Evolutionary conservation across 2,329 filamentous ascomycete species (phyloP), one percentile per base, ranked within the genome.

Genomic region (Uncinocarpus reesii): DNA sequence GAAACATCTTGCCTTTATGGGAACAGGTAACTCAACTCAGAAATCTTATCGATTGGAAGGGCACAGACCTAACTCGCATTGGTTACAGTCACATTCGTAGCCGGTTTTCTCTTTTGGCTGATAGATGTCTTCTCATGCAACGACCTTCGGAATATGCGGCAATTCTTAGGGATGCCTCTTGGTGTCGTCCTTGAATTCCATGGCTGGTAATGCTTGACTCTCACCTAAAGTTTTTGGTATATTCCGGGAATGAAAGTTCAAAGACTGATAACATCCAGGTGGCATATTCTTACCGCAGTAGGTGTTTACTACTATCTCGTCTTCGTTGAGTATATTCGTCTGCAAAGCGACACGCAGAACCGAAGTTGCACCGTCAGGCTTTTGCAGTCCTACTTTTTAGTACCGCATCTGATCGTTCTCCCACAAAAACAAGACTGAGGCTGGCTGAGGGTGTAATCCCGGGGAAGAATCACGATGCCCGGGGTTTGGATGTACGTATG

Each of bases 301-400:
- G 40, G 40, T 3, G 40, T 42, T 11, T 42, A 42, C n/a, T 42
- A 42, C 40, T 42, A 42, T 31, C 40, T 42, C 16, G 32, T 42
- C 7, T 42, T 42, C 8, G 40, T 42, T 10, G 40, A 42, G n/a
- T 42, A 42, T 7, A 42, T 42, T 20, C 40, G 40, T 31, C 32
- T 32, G 21, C 40, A 42, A 13, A 32, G 7, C 11, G 40, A 32
- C 40, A 13, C 16, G 16, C 7, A 4, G 8, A 10, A n/a, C n/a
- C 40, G n/a, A 42, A 8, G 15, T 16, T 21, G 26, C 23, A 13
- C 16, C 4, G 16, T 32, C 20, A 31, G 40, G 40, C 26, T 42
- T 31, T 42, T 28, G 40, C 24, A 11, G 32, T 6, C 13, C 24
- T 32, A 31, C 8, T 20, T 42, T 7, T 21, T 42, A 7, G 16